These are phyloP conservation scores for Saccharomyces hybrid DNA, from an alignment of 1,139 yeast species.

Conservation along the genomic window DNA sequence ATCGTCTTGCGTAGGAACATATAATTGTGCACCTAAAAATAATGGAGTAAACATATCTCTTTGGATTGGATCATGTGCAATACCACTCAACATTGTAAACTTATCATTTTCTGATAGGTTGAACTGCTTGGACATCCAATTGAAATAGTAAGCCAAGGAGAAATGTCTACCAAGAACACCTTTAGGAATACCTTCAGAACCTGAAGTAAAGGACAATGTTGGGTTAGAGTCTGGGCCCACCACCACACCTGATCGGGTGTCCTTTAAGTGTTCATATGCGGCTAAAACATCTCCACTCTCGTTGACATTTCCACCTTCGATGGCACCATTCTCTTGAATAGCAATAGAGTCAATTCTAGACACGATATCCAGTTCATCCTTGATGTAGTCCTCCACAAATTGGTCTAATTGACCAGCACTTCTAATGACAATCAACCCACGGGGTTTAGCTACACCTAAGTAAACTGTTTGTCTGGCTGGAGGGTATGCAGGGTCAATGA, in stretches of 20 bases:
- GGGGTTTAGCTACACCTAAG: slow-evolving; percentile 87
- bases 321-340: slow-evolving; percentile 66
- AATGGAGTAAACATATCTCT: slow-evolving; percentile 98
- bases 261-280: slow-evolving; percentile 40
- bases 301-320: slow-evolving; percentile 49
- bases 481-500: slow-evolving; percentile 97
- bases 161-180: slow-evolving; percentile 98
- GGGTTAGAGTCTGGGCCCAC: slow-evolving; percentile 99
- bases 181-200: slow-evolving; percentile 97
- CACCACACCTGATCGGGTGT: slow-evolving; percentile 70
- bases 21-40: slow-evolving; percentile 85
- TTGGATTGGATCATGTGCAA: slow-evolving; percentile 98
- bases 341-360: slow-evolving; percentile 72
- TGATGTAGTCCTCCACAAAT: slow-evolving; percentile 69
- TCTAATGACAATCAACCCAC: slow-evolving; percentile 78
- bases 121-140: slow-evolving; percentile 93
- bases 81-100: slow-evolving; percentile 96
- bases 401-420: slow-evolving; percentile 81
- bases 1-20: slow-evolving; percentile 94
- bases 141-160: slow-evolving; percentile 93
- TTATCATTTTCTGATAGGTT: slow-evolving; percentile 70
- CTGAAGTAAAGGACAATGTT: slow-evolving; percentile 91
- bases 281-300: slow-evolving; percentile 43
- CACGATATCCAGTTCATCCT: slow-evolving; percentile 60
- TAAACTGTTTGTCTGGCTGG: slow-evolving; percentile 95